phyloP scores from a whole-genome alignment of 1,139 yeast genomes.

The Pneumocystis carinii region DNA sequence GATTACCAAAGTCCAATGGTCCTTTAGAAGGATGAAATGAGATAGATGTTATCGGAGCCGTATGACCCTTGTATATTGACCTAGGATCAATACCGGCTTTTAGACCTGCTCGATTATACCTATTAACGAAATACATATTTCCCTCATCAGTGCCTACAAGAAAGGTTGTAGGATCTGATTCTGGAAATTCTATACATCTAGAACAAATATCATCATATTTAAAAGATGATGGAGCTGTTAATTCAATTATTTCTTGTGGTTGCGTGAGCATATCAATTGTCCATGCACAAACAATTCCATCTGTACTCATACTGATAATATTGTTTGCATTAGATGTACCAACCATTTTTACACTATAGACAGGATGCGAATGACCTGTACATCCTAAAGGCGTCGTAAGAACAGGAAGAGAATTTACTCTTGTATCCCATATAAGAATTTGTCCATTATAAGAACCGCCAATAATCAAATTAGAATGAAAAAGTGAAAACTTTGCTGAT shows the following conservation, averaged over 20 bases:
- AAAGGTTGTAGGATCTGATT: slow-evolving; percentile 27
- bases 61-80: slow-evolving; percentile 24
- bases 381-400: slow-evolving; percentile 22
- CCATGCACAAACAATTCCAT: slow-evolving; percentile 37
- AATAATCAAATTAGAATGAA: slow-evolving; percentile 26
- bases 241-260: slow-evolving; percentile 21
- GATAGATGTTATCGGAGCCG: slow-evolving; percentile 26
- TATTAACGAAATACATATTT: slow-evolving; percentile 29
- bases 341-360: slow-evolving; percentile 26
- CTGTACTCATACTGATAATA: slow-evolving; percentile 31
- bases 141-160: slow-evolving; percentile 38
- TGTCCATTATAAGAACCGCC: slow-evolving; percentile 39
- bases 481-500: slow-evolving; percentile 28
- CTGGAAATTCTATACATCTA: slow-evolving; percentile 20
- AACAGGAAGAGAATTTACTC: slow-evolving; percentile 22
- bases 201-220: slow-evolving; percentile 10
- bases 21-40: slow-evolving; percentile 23
- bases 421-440: slow-evolving; percentile 32
- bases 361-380: slow-evolving; percentile 32
- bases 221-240: slow-evolving; percentile 17
- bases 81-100: slow-evolving; percentile 24
- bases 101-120: slow-evolving; percentile 26
- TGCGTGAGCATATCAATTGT: slow-evolving; percentile 31
- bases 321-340: slow-evolving; percentile 25
- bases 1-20: slow-evolving; percentile 22